Evolutionary conservation across 164 flowering plant species (phyloP), one percentile per base, ranked within the genome.

Genomic region (Berberis thunbergii): DNA sequence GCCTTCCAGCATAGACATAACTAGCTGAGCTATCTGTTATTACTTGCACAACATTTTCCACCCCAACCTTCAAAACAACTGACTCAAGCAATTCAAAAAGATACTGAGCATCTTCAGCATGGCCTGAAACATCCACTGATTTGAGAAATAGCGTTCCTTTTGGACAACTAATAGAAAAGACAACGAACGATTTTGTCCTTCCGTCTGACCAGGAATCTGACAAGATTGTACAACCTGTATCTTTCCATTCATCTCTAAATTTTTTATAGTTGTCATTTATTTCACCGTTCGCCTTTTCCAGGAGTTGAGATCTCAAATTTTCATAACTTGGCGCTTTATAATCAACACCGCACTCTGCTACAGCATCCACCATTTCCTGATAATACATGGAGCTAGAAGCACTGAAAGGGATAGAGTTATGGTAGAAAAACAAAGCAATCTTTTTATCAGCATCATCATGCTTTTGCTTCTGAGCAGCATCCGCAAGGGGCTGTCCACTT

Each of bases 41-140:
- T 46, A 88, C 82, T 74, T 88, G 96, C 60, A 86, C 83, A 74
- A 88, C 86, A 74, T 81, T 80, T 72, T 77, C 84, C 56, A 77
- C 62, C 13, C 96, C 92, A 72, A 84, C 83, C 58, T 84, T 86
- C 69, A 75, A 43, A 11, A 86, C 80, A 62, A 84, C 79, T 4
- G 81, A 74, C 64, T 86, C 87, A 26, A 88, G 75, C 73, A 84
- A 67, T 62, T 76, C 84, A 74, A 75, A 83, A 63, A 86, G 72
- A 68, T 72, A 79, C 40, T 65, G 74, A 41, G 84, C 77, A 68
- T 82, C 83, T 60, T 86, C 84, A 39, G 72, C 82, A 70, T 72
- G 81, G 43, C 78, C 75, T n/a, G 88, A 79, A 13, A 78, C 70
- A 75, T 88, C 89, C 46, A 83, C 76, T 1, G 85, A 86, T 64